These are phyloP conservation scores for Apiotrichum akiyoshidainum DNA, from an alignment of 1,284 basidiomycete species.

Conservation along the genomic window DNA sequence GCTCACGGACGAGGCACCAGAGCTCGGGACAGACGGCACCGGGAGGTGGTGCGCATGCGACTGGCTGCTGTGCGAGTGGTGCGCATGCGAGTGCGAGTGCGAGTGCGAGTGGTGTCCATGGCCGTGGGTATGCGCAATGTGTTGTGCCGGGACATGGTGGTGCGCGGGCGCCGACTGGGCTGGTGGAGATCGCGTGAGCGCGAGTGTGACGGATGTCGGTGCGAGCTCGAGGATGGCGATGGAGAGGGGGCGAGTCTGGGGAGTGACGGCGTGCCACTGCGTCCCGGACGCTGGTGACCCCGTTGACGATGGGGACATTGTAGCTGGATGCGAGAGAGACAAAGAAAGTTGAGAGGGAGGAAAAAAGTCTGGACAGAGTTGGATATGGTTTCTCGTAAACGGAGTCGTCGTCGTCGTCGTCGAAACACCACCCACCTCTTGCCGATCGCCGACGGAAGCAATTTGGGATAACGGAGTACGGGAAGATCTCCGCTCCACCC, in stretches of 20 bases:
- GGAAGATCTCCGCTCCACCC: no score
- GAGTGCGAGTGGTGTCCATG: no score
- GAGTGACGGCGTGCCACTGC: slow-evolving; percentile 48
- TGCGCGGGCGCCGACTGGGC: slow-evolving; percentile 1
- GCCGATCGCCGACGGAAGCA: no score
- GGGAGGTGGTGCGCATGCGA: slow-evolving; percentile 3
- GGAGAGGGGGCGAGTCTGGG: slow-evolving; percentile 47
- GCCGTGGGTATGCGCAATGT: slow-evolving; percentile 15
- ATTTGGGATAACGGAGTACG: no score
- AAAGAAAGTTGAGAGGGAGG: neutral
- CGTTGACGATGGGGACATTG: slow-evolving; percentile 23
- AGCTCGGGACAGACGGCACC: neutral
- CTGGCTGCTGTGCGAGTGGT: neutral
- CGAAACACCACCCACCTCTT: no score
- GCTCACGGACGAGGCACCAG: neutral
- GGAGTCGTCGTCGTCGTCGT: neutral
- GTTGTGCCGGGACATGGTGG: slow-evolving; percentile 13
- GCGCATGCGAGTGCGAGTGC: slow-evolving; percentile 7
- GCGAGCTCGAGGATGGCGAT: slow-evolving; percentile 50
- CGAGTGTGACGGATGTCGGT: slow-evolving; percentile 47
- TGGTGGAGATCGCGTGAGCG: slow-evolving; percentile 41
- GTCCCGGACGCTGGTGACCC: slow-evolving; percentile 19
- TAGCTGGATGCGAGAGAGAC: neutral
- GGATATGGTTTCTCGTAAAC: no score
- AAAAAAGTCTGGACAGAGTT: neutral